Evolutionary conservation across 1,139 yeast genomes (phyloP), one percentile per base, ranked within the genome.

Genomic region (Hanseniaspora sp.): DNA sequence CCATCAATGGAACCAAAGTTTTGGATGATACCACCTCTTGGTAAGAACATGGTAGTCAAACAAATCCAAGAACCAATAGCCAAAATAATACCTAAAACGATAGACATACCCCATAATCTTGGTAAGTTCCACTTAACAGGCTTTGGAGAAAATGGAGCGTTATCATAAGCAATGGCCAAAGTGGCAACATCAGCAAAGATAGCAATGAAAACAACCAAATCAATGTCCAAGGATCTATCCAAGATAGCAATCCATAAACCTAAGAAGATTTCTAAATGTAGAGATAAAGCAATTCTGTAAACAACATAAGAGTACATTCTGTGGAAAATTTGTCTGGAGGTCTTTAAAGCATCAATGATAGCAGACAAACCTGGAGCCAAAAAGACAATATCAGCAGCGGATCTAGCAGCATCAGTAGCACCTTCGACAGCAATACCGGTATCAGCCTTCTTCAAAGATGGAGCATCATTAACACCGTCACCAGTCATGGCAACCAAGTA

Each of bases 91-190:
- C 95, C 95, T 73, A 86, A 77, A 66, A 86, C 69, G 65, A 86
- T 78, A 64, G 95, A 85, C 92, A 86, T 85, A 80, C 94, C 95
- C 95, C 95, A 86, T 73, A 86, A 78, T 82, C 95, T 84, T 74
- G 95, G 95, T 70, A 90, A 76, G 83, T 92, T 90, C 98, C 98
- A 92, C 77, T 92, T 92, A 69, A 92, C 97, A 66, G 98, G 98
- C 69, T 77, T 76, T 72, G 87, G 95, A 73, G 92, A 94, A 79
- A 78, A 92, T 69, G 97, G 98, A 75, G 98, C 98, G 67, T 92
- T 85, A 74, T 86, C 95, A 74, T 86, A 86, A 73, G 95, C 95
- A 79, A 86, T 86, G 63, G 95, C 90, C 70, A 86, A 77, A 66
- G 95, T 86, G 62, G 95, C 95, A 76, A 86, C 94, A 76, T 86